These are phyloP conservation scores for Epichloe amarillans DNA, from an alignment of 2,329 filamentous ascomycete genomes.

Conservation along the genomic window DNA sequence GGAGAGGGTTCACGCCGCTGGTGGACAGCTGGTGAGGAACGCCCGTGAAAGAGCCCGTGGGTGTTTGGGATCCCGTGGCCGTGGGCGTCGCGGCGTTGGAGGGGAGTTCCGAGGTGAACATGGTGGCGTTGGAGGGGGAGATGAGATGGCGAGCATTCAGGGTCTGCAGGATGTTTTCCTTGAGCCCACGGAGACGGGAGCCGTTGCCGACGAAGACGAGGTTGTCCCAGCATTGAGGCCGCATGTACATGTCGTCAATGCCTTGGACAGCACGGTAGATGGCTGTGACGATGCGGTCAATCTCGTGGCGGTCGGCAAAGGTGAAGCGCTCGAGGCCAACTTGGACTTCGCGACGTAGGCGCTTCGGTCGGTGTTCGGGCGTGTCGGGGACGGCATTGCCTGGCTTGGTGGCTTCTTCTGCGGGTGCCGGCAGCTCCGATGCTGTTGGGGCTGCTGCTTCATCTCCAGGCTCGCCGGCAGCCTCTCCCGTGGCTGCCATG, in stretches of 20 bases:
- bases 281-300: conserved; percentile 72
- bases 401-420: not conserved
- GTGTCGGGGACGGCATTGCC: conserved; percentile 12
- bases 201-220: conserved; percentile 88
- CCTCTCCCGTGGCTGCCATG: not conserved
- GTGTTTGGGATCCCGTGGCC: conserved; percentile 84
- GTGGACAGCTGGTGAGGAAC: conserved; percentile 41
- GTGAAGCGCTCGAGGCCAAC: conserved; percentile 64
- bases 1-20: conserved; percentile 69
- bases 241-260: conserved; percentile 73
- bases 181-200: conserved; percentile 60
- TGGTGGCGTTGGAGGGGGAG: conserved; percentile 88
- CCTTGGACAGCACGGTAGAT: conserved; percentile 74
- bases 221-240: conserved; percentile 81
- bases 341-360: conserved; percentile 54
- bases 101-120: conserved; percentile 93
- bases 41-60: conserved; percentile 48
- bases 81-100: conserved; percentile 85
- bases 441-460: conserved; percentile 5
- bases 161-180: conserved; percentile 71
- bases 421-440: not conserved
- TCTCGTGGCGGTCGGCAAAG: conserved; percentile 54
- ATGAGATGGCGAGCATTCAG: conserved; percentile 75
- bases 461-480: conserved; percentile 1
- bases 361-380: conserved; percentile 38